These are phyloP conservation scores for Physcomitrellopsis africana DNA, from an alignment of 225 moss, liverwort and hornwort genomes.

Conservation along the genomic window DNA sequence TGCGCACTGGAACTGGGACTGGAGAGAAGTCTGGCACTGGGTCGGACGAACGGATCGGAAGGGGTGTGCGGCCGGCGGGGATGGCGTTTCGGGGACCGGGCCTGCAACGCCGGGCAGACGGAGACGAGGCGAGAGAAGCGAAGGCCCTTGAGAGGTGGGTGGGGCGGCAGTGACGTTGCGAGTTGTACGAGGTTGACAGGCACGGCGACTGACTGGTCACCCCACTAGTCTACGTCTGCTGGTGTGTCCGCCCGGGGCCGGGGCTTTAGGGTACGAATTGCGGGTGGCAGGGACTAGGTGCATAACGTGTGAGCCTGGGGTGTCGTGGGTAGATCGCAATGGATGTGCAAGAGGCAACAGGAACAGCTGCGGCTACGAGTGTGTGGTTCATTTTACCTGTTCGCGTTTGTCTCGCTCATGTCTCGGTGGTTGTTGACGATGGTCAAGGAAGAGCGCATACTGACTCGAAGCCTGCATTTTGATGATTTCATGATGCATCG, in stretches of 20 bases:
- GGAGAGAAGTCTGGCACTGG: too few relatives aligned
- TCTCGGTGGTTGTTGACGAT: background rate
- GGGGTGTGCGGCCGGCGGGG: too few relatives aligned
- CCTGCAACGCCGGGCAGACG: background rate
- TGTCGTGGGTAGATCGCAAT: slow-evolving; percentile 4
- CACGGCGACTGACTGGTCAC: background rate
- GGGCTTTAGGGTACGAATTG: slow-evolving; percentile 9
- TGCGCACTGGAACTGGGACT: background rate
- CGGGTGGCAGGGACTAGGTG: background rate
- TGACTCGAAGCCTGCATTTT: background rate
- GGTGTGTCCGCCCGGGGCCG: background rate
- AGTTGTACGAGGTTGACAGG: background rate
- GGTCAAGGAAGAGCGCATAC: too few relatives aligned
- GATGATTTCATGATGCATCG: background rate
- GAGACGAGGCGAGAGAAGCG: background rate
- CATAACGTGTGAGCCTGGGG: background rate
- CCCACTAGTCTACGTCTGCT: too few relatives aligned
- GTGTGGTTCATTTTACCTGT: background rate
- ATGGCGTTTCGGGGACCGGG: too few relatives aligned
- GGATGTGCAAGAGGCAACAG: background rate
- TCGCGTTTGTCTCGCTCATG: background rate
- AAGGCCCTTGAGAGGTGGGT: background rate
- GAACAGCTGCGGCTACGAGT: background rate
- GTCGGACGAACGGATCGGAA: too few relatives aligned
- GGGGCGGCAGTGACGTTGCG: background rate